A percentile compares a stretch with the other conserved stretches of the same genome.
Evolutionary conservation across 441 rosid species (phyloP).

Genomic region (California macrophylla): DNA sequence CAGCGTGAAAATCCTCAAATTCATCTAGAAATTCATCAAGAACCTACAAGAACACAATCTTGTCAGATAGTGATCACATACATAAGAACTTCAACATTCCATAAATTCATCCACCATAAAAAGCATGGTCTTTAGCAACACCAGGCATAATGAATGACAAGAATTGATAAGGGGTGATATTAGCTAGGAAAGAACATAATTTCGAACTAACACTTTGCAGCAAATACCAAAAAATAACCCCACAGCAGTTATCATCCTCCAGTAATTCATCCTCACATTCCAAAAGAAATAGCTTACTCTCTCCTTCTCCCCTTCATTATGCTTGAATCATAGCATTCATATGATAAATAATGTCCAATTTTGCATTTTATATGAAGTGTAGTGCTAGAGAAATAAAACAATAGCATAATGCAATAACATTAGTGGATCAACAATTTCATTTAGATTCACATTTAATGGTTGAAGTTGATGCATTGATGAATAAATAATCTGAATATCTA

Average conservation of each 20-base stretch:
- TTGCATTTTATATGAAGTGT: neutral
- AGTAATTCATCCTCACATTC: neutral
- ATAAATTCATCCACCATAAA: slow-evolving; percentile 2
- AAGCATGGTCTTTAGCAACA: neutral
- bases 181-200: no score
- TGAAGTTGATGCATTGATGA: neutral
- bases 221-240: neutral
- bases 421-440: neutral
- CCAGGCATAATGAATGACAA: neutral
- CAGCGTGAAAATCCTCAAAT: slow-evolving; percentile 56
- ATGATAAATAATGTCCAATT: neutral
- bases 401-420: neutral
- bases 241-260: no score
- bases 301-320: no score
- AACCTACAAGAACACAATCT: slow-evolving; percentile 38
- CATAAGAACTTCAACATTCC: neutral
- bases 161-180: no score
- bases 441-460: neutral
- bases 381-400: neutral
- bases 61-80: slow-evolving; percentile 10
- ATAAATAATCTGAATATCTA: neutral
- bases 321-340: neutral
- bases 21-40: slow-evolving; percentile 73
- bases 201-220: neutral
- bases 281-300: no score